Evolutionary conservation across 768 basidiomycete species (phyloP), one percentile per base, ranked within the genome.

Genomic region (Boletus coccyginus): DNA sequence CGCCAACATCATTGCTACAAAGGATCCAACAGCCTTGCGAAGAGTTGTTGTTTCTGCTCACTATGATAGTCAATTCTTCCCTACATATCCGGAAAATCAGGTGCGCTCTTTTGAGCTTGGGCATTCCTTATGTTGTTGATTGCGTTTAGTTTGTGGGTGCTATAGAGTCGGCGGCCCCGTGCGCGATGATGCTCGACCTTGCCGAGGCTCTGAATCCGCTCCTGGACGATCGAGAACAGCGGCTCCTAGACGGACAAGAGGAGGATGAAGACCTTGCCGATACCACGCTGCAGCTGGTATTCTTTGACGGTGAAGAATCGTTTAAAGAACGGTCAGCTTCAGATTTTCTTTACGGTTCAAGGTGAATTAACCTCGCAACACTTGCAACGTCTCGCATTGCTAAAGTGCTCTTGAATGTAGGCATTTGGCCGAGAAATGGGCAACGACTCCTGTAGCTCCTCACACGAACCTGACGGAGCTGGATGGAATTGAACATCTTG

Each of bases 281-380:
- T 54, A 92, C 90, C 19, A 96, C 95, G 4, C 72, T 99, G 11
- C 94, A 97, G 68, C 76, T 98, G 10, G 79, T 99, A 11, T 96
- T 98, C 69, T 96, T 99, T 56, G 97, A 99, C 65, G 97, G 97
- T 3, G 97, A 99, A 73, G 97, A 98, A 72, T 97, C 97, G 0
- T 98, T 96, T 72, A 78, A 84, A 46, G 77, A 82, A 29, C 98
- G 96, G 96, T 93, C 92, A 3, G 81, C 78, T 32, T 84, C 82
- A 3, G 96, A 99, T 72, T 95, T 92, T 1, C 86, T 93, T 42
- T 99, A 99, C 67, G 96, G 96, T n/a, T 87, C 96, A 40, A 85
- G 92, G 95, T 93, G 64, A 53, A 47, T 31, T 27, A 14, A 19
- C 36, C 24, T 53, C 16, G 10, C 14, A 16, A 13, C 11, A 19